These are phyloP conservation scores for Arthroderma sp. DNA, from an alignment of 2,329 filamentous ascomycete genomes.

Conservation along the genomic window DNA sequence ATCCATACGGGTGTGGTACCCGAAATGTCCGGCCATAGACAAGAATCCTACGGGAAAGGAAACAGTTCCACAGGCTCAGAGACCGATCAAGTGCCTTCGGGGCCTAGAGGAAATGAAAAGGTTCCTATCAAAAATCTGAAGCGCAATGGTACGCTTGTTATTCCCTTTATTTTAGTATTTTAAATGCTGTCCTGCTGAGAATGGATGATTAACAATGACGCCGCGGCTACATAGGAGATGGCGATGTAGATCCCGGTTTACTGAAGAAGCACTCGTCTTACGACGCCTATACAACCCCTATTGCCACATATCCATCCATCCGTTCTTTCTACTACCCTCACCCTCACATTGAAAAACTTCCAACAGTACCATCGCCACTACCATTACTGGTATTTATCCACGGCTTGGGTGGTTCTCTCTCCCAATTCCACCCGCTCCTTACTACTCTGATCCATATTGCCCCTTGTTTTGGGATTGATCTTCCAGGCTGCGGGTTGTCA, in stretches of 20 bases:
- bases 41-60: no score
- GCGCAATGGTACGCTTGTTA: constrained; percentile 1
- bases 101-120: no score
- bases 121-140: constrained; percentile 1
- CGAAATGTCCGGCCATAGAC: no score
- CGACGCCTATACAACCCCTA: constrained; percentile 57
- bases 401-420: constrained; percentile 79
- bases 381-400: constrained; percentile 86
- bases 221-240: constrained; percentile 1
- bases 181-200: neutral
- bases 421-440: constrained; percentile 73
- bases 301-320: constrained; percentile 58
- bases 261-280: constrained; percentile 63
- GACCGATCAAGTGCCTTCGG: no score
- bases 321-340: constrained; percentile 76
- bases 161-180: neutral
- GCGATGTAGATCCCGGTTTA: constrained; percentile 58
- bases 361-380: constrained; percentile 55
- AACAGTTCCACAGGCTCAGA: no score
- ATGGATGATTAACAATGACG: neutral
- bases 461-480: constrained; percentile 74
- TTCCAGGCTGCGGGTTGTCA: constrained; percentile 80
- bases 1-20: no score
- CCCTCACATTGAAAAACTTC: constrained; percentile 68
- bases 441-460: constrained; percentile 70